phyloP scores from a whole-genome alignment of 768 basidiomycete genomes.

The Trametes sanguinea region DNA sequence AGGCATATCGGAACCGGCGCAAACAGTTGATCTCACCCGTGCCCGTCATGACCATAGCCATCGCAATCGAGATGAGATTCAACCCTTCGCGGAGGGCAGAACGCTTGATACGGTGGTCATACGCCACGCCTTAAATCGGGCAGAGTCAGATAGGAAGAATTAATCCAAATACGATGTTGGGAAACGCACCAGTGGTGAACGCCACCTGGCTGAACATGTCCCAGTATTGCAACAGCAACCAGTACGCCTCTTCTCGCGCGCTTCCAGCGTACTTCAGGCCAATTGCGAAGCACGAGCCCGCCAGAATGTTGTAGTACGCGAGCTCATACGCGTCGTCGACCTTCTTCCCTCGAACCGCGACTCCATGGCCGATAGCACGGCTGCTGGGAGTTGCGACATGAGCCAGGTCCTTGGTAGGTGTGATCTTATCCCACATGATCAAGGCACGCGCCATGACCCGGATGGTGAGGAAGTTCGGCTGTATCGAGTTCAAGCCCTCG shows the following conservation, averaged over 20 bases:
- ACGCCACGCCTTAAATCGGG: constrained; percentile 59
- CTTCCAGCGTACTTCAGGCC: constrained; percentile 95
- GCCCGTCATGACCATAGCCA: constrained; percentile 96
- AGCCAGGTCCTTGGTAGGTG: constrained; percentile 77
- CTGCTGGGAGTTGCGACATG: constrained; percentile 62
- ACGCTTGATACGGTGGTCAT: constrained; percentile 87
- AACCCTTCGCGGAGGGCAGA: constrained; percentile 86
- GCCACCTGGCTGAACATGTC: constrained; percentile 76
- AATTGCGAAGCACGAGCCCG: constrained; percentile 89
- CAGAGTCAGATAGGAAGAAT: background rate
- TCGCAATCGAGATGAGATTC: constrained; percentile 80
- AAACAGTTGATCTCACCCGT: constrained; percentile 93
- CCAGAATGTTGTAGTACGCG: constrained; percentile 89
- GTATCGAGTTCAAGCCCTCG: constrained; percentile 78
- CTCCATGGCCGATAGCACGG: constrained; percentile 64
- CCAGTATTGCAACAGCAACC: constrained; percentile 77
- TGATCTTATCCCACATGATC: constrained; percentile 85
- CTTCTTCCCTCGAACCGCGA: constrained; percentile 44
- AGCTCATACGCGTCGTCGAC: constrained; percentile 78
- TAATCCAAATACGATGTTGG: no score
- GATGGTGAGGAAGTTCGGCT: constrained; percentile 83
- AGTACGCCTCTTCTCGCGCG: constrained; percentile 86
- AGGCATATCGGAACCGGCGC: constrained; percentile 83
- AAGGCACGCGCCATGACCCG: constrained; percentile 76
- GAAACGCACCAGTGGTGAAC: constrained; percentile 61